These are phyloP conservation scores for Volutella citrinella DNA, from an alignment of 2,329 filamentous ascomycete genomes.

Conservation along the genomic window DNA sequence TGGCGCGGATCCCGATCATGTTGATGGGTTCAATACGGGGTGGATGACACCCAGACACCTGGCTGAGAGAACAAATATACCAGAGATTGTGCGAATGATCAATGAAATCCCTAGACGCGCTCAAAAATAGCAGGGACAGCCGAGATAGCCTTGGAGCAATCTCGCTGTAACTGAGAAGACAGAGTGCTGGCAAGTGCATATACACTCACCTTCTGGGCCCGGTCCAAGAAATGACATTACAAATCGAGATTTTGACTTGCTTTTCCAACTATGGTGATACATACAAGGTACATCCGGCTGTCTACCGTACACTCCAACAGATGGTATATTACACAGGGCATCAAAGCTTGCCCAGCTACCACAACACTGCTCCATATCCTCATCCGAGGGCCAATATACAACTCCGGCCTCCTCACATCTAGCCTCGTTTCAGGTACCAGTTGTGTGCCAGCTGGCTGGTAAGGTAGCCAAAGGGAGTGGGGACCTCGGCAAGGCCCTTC, in stretches of 20 bases:
- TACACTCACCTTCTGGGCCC: neutral
- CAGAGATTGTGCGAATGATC: slow-evolving; percentile 3
- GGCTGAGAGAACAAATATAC: neutral
- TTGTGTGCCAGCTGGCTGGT: slow-evolving; percentile 82
- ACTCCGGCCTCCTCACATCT: slow-evolving; percentile 22
- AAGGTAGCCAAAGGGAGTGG: slow-evolving; percentile 71
- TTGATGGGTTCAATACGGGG: slow-evolving; percentile 1
- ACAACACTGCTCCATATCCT: slow-evolving; percentile 13
- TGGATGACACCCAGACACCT: slow-evolving; percentile 1
- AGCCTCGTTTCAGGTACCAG: slow-evolving; percentile 88
- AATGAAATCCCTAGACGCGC: neutral
- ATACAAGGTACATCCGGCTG: slow-evolving; percentile 27
- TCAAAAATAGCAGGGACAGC: slow-evolving; percentile 6
- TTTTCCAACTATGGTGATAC: slow-evolving; percentile 25
- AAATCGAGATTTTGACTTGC: neutral
- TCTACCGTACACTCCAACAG: slow-evolving; percentile 29
- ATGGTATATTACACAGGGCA: slow-evolving; percentile 30
- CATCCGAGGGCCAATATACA: slow-evolving; percentile 9
- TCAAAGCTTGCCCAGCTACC: slow-evolving; percentile 16
- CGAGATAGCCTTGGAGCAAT: slow-evolving; percentile 5
- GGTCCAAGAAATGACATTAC: no score
- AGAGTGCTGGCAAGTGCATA: slow-evolving; percentile 1
- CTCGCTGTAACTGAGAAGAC: slow-evolving; percentile 6
- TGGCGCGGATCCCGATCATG: slow-evolving; percentile 17
- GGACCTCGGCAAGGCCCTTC: slow-evolving; percentile 75